phyloP scores from a whole-genome alignment of 2,329 filamentous ascomycete genomes.

The Fusarium tjaetaba region DNA sequence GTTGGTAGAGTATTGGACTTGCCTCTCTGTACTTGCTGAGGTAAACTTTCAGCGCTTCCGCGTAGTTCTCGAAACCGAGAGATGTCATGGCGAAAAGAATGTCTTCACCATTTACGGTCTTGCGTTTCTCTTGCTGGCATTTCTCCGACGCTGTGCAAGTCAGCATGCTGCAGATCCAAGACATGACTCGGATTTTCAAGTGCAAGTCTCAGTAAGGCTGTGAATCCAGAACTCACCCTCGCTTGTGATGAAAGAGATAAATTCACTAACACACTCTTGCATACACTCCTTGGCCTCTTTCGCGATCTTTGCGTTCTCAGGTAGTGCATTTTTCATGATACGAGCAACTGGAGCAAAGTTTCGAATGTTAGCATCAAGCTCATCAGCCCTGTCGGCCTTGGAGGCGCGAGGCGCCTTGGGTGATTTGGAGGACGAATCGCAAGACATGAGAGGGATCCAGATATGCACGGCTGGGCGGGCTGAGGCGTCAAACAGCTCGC shows the following conservation, averaged over 20 bases:
- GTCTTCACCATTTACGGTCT: slow-evolving; percentile 98
- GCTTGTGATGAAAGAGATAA: slow-evolving; percentile 99
- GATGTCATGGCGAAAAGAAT: slow-evolving; percentile 99
- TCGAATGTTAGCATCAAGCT: slow-evolving; percentile 90
- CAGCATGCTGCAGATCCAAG: slow-evolving; percentile 33
- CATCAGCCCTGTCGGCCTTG: slow-evolving; percentile 60
- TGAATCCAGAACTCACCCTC: slow-evolving; percentile 74
- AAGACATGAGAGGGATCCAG: slow-evolving; percentile 65
- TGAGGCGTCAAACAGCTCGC: slow-evolving; percentile 42
- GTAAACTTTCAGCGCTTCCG: slow-evolving; percentile 97
- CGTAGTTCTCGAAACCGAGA: slow-evolving; percentile 98
- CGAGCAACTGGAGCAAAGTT: slow-evolving; percentile 96
- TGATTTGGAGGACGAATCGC: slow-evolving; percentile 64
- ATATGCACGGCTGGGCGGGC: slow-evolving; percentile 47
- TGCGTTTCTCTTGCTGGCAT: slow-evolving; percentile 98
- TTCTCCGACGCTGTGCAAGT: slow-evolving; percentile 86
- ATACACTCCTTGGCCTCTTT: slow-evolving; percentile 99
- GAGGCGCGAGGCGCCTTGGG: slow-evolving; percentile 59
- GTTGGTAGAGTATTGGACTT: slow-evolving; percentile 52
- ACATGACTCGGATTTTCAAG: slow-evolving; percentile 24
- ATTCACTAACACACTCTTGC: slow-evolving; percentile 99
- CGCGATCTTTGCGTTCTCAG: slow-evolving; percentile 98
- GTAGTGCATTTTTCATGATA: slow-evolving; percentile 98
- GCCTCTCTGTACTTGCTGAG: slow-evolving; percentile 98
- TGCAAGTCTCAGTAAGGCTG: slow-evolving; percentile 10